phyloP scores from a whole-genome alignment of 768 basidiomycete genomes.

The Lentinula detonsa region DNA sequence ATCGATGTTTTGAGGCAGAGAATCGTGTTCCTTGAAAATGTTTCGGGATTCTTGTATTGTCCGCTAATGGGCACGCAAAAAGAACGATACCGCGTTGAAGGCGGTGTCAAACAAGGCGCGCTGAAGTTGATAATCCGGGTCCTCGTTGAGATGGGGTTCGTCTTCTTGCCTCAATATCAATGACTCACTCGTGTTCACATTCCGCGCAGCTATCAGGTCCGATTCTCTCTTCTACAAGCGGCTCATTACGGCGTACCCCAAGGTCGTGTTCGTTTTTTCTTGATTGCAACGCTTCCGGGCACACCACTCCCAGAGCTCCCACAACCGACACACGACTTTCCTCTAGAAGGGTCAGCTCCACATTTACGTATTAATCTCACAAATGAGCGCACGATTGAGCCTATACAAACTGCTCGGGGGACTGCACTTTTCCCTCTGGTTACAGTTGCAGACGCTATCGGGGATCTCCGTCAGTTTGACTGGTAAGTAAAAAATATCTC shows the following conservation, averaged over 20 bases:
- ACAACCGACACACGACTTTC: conserved; percentile 51
- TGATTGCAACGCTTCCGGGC: conserved; percentile 40
- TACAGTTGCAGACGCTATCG: conserved; percentile 66
- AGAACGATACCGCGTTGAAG: conserved; percentile 39
- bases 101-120: conserved; percentile 69
- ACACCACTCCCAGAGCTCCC: conserved; percentile 43
- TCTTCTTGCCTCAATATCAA: background rate
- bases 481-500: conserved; percentile 41
- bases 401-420: conserved; percentile 42
- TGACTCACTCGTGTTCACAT: background rate
- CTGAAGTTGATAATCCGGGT: conserved; percentile 61
- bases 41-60: conserved; percentile 42
- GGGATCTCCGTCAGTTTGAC: conserved; percentile 67
- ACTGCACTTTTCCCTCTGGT: conserved; percentile 52
- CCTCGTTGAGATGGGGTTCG: conserved; percentile 62
- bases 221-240: conserved; percentile 44
- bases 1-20: conserved; percentile 40
- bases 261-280: conserved; percentile 45
- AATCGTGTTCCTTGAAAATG: conserved; percentile 47
- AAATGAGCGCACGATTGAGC: conserved; percentile 31
- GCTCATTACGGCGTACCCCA: conserved; percentile 55
- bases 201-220: conserved; percentile 43
- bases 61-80: conserved; percentile 34
- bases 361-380: conserved; percentile 38
- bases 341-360: conserved; percentile 30